phyloP scores from a whole-genome alignment of 2,329 filamentous ascomycete species.

The Penicillium expansum region DNA sequence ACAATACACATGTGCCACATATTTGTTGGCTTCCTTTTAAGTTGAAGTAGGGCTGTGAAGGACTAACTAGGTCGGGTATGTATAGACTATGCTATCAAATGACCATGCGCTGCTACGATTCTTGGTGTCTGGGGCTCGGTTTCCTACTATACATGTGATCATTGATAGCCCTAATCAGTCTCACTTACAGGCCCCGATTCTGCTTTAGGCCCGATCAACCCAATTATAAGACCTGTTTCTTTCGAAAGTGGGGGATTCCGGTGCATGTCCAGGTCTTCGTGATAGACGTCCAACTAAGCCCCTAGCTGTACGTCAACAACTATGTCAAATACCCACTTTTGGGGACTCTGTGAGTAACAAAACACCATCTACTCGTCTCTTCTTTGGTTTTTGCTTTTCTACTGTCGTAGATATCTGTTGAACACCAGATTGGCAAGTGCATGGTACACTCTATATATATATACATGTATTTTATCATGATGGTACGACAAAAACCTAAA shows the following conservation, averaged over 20 bases:
- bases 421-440: no score
- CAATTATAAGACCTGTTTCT: neutral
- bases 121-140: neutral
- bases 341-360: neutral
- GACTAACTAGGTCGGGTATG: neutral
- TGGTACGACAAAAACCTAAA: no score
- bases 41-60: neutral
- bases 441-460: no score
- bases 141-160: neutral
- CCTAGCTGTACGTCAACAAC: neutral
- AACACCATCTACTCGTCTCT: neutral
- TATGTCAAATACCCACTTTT: neutral
- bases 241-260: no score
- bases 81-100: neutral
- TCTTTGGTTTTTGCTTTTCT: neutral
- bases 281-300: neutral
- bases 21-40: neutral
- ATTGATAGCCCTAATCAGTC: neutral
- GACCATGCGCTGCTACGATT: neutral
- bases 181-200: neutral
- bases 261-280: neutral
- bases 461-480: no score
- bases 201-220: neutral
- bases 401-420: no score
- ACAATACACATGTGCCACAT: neutral